These are phyloP conservation scores for Leccinum subgranulosum DNA, from an alignment of 768 basidiomycete species.

Conservation along the genomic window DNA sequence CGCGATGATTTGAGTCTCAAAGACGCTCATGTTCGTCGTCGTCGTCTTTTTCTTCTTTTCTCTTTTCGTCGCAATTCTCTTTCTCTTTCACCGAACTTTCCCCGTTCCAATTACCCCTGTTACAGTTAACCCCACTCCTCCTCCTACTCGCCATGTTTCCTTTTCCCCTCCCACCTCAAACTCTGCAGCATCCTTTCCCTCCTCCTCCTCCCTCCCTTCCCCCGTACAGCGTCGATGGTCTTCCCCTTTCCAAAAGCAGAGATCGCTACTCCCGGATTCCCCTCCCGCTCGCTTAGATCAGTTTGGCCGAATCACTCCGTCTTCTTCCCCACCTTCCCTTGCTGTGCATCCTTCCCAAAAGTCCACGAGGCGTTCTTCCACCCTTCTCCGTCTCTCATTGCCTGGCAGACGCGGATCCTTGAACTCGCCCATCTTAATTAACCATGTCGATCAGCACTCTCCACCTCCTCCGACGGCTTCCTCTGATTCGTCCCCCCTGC, in stretches of 20 bases:
- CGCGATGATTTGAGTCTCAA: no score
- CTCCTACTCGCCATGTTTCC: slow-evolving; percentile 15
- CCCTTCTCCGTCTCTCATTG: slow-evolving; percentile 8
- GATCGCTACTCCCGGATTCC: not conserved
- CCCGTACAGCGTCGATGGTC: not conserved
- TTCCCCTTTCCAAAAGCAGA: slow-evolving; percentile 7
- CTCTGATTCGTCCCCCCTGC: not conserved
- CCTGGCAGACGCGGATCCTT: slow-evolving; percentile 8
- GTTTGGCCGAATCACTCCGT: not conserved
- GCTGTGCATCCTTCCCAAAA: not conserved
- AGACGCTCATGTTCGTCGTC: slow-evolving; percentile 11
- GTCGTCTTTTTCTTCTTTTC: slow-evolving; percentile 2
- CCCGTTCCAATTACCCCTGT: not conserved
- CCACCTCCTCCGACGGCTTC: not conserved
- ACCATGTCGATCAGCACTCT: not conserved
- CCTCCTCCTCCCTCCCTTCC: not conserved
- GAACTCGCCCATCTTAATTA: not conserved
- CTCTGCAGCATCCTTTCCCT: not conserved
- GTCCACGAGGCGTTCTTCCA: not conserved
- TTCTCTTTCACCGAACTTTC: not conserved
- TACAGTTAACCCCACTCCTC: not conserved
- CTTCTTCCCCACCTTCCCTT: not conserved
- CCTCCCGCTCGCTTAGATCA: slow-evolving; percentile 1
- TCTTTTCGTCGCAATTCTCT: not conserved
- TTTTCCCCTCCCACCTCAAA: not conserved